A percentile compares a stretch with the other conserved stretches of the same genome.
These are phyloP conservation scores for Taphrina wiesneri DNA, from an alignment of 1,139 yeast species.

Conservation along the genomic window DNA sequence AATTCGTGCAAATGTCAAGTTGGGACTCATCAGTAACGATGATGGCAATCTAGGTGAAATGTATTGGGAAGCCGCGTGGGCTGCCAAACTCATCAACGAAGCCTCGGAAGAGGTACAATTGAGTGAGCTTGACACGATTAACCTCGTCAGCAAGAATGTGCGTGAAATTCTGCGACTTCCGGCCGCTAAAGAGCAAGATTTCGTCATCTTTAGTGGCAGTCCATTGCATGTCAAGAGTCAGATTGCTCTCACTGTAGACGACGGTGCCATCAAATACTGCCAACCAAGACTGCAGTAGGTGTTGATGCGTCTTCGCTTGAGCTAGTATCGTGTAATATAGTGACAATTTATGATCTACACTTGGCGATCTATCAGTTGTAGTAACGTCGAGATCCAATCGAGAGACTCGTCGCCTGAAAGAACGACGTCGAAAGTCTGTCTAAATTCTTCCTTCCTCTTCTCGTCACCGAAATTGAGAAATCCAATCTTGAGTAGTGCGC, in stretches of 20 bases:
- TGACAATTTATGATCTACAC: not conserved
- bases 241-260: slow-evolving; percentile 2
- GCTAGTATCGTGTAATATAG: not conserved
- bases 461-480: slow-evolving; percentile 26
- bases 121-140: not conserved
- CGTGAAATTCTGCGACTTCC: slow-evolving; percentile 17
- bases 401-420: not conserved
- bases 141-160: slow-evolving; percentile 17
- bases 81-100: slow-evolving; percentile 17
- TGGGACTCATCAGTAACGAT: not conserved
- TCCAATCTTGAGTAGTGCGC: slow-evolving; percentile 19
- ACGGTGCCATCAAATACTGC: slow-evolving; percentile 5
- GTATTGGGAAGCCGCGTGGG: slow-evolving; percentile 27
- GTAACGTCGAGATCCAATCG: not conserved
- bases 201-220: slow-evolving; percentile 12
- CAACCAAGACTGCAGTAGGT: slow-evolving; percentile 3
- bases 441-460: slow-evolving; percentile 9
- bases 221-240: slow-evolving; percentile 7
- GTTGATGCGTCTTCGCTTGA: no score
- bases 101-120: not conserved
- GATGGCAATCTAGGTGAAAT: slow-evolving; percentile 10
- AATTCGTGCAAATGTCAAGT: slow-evolving; percentile 7
- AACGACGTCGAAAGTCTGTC: slow-evolving; percentile 17
- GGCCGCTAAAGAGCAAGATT: not conserved
- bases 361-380: not conserved